These are phyloP conservation scores for Trypanosoma cruzi DNA, from an alignment of 208 protist genomes.

Conservation along the genomic window DNA sequence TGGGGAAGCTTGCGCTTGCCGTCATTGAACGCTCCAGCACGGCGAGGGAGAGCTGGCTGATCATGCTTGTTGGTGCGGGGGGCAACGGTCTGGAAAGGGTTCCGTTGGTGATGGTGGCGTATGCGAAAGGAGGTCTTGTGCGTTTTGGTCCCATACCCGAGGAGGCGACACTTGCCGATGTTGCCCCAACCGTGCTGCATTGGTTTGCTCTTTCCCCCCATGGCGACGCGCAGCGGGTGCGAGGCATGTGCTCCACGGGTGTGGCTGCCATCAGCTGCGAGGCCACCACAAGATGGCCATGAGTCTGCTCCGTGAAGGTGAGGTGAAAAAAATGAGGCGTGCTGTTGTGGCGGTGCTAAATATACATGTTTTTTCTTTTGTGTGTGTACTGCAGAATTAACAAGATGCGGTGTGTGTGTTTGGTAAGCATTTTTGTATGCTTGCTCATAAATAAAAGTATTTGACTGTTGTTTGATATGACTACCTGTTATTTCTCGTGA, in stretches of 20 bases:
- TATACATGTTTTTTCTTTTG: too few relatives aligned
- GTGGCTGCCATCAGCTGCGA: slow-evolving; percentile 53
- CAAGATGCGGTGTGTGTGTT: too few relatives aligned
- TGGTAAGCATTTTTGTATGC: too few relatives aligned
- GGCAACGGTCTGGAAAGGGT: slow-evolving; percentile 25
- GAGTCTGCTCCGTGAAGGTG: not conserved
- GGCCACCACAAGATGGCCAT: slow-evolving; percentile 14
- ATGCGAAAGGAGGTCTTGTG: slow-evolving; percentile 53
- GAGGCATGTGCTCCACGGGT: slow-evolving; percentile 73
- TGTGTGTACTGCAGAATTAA: too few relatives aligned
- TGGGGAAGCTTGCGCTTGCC: slow-evolving; percentile 57
- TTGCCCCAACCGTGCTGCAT: slow-evolving; percentile 50
- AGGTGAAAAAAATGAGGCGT: not conserved
- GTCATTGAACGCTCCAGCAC: slow-evolving; percentile 41
- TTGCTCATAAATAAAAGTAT: too few relatives aligned
- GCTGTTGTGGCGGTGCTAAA: too few relatives aligned
- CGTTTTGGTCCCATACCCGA: slow-evolving; percentile 40
- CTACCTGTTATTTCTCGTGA: too few relatives aligned
- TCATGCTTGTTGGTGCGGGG: slow-evolving; percentile 62
- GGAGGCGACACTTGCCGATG: slow-evolving; percentile 34
- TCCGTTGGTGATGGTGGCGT: slow-evolving; percentile 61
- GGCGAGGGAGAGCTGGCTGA: slow-evolving; percentile 65
- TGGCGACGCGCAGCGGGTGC: slow-evolving; percentile 17
- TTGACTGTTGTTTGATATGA: too few relatives aligned
- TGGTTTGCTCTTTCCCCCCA: slow-evolving; percentile 43